A percentile compares a stretch with the other conserved stretches of the same genome.
Conservation (phyloP, 352 stramenopile genomes). For the Globisporangium solare region DNA sequence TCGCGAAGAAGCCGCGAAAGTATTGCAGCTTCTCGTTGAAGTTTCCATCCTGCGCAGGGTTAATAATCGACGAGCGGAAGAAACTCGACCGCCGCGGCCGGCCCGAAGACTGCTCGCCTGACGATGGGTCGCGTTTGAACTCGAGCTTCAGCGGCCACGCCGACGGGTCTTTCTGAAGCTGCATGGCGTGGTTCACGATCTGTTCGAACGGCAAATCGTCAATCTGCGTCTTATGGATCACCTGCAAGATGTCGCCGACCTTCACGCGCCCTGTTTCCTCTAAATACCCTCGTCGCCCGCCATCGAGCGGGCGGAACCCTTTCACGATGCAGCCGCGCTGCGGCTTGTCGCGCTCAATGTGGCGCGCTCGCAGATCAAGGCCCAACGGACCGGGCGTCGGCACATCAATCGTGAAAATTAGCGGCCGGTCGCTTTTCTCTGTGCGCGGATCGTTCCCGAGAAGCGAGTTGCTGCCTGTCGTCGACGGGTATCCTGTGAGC, state of each 20-base stretch:
- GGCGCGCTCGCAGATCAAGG: slow-evolving; percentile 61
- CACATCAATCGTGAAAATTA: slow-evolving; percentile 76
- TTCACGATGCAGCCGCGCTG: slow-evolving; percentile 78
- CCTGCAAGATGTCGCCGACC: slow-evolving; percentile 69
- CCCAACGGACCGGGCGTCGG: slow-evolving; percentile 61
- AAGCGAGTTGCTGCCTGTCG: slow-evolving; percentile 29
- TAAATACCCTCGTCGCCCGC: slow-evolving; percentile 53
- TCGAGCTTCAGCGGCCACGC: slow-evolving; percentile 76
- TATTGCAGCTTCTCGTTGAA: slow-evolving; percentile 88
- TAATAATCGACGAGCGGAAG: slow-evolving; percentile 67
- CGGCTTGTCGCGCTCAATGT: slow-evolving; percentile 70
- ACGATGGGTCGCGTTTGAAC: slow-evolving; percentile 53
- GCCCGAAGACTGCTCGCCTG: slow-evolving; percentile 13
- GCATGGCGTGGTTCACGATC: slow-evolving; percentile 74
- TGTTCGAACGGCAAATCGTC: slow-evolving; percentile 83
- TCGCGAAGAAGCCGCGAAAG: slow-evolving; percentile 82
- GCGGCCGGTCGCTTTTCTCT: slow-evolving; percentile 33
- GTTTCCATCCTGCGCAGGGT: slow-evolving; percentile 61
- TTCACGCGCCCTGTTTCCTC: slow-evolving; percentile 74
- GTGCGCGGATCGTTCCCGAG: slow-evolving; percentile 51
- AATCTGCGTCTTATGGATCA: slow-evolving; percentile 73
- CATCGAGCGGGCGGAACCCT: slow-evolving; percentile 58
- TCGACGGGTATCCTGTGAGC: slow-evolving; percentile 30
- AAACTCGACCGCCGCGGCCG: slow-evolving; percentile 65
- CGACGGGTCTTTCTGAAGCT: slow-evolving; percentile 57